These are phyloP conservation scores for Gossypium laxum DNA, from an alignment of 441 rosid genomes.

Conservation along the genomic window DNA sequence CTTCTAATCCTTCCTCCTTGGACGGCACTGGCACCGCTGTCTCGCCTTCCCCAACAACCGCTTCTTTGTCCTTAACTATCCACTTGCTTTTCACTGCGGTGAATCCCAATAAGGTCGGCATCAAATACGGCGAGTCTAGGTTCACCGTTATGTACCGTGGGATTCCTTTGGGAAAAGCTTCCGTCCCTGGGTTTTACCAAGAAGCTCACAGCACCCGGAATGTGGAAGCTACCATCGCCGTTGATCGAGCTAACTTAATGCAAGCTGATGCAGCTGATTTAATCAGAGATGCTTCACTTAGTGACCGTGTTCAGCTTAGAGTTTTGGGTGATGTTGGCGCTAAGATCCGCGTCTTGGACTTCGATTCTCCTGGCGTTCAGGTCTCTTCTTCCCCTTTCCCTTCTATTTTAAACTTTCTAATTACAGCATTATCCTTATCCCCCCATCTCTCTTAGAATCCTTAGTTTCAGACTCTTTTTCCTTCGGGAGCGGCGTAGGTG, in stretches of 20 bases:
- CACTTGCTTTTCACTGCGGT: slow-evolving; percentile 70
- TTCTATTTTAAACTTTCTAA: background rate
- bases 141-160: slow-evolving; percentile 90
- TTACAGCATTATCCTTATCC: background rate
- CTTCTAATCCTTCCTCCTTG: slow-evolving; percentile 28
- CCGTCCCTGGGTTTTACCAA: slow-evolving; percentile 81
- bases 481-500: background rate
- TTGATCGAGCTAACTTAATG: slow-evolving; percentile 72
- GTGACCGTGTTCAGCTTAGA: slow-evolving; percentile 74
- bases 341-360: slow-evolving; percentile 73
- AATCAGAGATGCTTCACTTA: slow-evolving; percentile 66
- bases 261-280: slow-evolving; percentile 79
- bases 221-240: slow-evolving; percentile 68
- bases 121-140: slow-evolving; percentile 81
- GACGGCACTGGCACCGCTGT: slow-evolving; percentile 29
- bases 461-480: background rate
- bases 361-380: slow-evolving; percentile 92
- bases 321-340: slow-evolving; percentile 79
- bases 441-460: no score
- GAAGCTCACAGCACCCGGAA: slow-evolving; percentile 66
- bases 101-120: slow-evolving; percentile 89
- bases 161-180: slow-evolving; percentile 74
- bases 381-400: slow-evolving; percentile 29
- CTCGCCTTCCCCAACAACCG: slow-evolving; percentile 26
- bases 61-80: slow-evolving; percentile 60